Evolutionary conservation across 2,329 filamentous ascomycete genomes (phyloP).

Genomic region (Calonectria montana): DNA sequence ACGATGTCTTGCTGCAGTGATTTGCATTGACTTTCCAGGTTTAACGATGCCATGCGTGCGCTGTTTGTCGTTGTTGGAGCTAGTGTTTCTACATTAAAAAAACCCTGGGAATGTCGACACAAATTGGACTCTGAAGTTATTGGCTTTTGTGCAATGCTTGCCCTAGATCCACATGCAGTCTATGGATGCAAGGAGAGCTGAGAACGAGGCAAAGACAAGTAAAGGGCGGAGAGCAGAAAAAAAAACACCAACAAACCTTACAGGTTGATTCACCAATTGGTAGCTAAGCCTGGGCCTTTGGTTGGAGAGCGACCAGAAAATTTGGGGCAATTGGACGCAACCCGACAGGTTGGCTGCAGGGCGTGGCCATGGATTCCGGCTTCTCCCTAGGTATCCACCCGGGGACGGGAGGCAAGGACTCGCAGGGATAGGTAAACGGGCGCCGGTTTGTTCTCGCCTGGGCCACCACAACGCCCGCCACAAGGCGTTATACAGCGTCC

Average conservation of each 20-base stretch:
- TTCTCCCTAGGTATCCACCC: constrained; percentile 43
- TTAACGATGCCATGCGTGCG: not conserved
- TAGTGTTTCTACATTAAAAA: constrained; percentile 9
- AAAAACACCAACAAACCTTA: constrained; percentile 25
- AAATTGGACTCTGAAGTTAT: constrained; percentile 21
- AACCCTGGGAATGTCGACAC: constrained; percentile 23
- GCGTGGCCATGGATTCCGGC: constrained; percentile 40
- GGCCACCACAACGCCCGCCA: constrained; percentile 34
- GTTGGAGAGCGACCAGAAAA: constrained; percentile 22
- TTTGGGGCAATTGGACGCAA: constrained; percentile 39
- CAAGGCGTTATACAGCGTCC: constrained; percentile 32
- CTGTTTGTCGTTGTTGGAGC: not conserved
- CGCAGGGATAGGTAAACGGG: constrained; percentile 29
- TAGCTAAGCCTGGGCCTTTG: constrained; percentile 15
- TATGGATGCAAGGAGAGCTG: constrained; percentile 20
- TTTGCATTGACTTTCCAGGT: not conserved
- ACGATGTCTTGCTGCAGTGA: not conserved
- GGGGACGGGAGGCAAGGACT: constrained; percentile 30
- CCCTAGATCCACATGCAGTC: constrained; percentile 24
- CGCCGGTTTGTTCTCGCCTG: constrained; percentile 50
- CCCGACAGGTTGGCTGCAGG: constrained; percentile 45
- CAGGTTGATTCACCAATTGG: constrained; percentile 29
- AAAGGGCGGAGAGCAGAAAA: constrained; percentile 19
- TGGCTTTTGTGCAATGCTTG: constrained; percentile 20
- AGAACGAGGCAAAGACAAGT: constrained; percentile 17